A percentile compares a stretch with the other conserved stretches of the same genome.
Evolutionary conservation across 2,329 filamentous ascomycete species (phyloP).

Genomic region (Epichloe baconii): DNA sequence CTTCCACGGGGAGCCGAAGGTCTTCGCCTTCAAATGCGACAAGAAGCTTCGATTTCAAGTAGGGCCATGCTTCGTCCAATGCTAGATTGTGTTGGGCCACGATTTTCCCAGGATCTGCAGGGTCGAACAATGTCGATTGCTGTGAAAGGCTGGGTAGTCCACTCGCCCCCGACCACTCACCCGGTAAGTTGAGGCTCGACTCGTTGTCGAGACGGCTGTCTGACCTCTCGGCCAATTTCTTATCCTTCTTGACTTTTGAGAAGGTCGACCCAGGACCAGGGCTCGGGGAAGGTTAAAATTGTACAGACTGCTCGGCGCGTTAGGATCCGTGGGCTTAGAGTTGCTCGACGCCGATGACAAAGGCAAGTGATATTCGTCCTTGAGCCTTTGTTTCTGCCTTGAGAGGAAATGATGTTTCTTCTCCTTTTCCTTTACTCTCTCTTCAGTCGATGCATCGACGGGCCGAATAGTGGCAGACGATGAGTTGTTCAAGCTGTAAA

Average conservation of each 20-base stretch:
- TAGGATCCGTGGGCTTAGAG: conserved; percentile 62
- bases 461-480: conserved; percentile 67
- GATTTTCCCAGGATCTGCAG: conserved; percentile 40
- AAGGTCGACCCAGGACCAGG: conserved; percentile 57
- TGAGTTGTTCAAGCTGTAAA: conserved; percentile 65
- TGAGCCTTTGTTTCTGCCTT: conserved; percentile 66
- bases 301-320: conserved; percentile 62
- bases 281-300: conserved; percentile 65
- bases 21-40: conserved; percentile 75
- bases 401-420: conserved; percentile 72
- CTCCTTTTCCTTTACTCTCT: conserved; percentile 43
- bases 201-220: conserved; percentile 39
- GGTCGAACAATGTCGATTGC: conserved; percentile 35
- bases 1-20: conserved; percentile 65
- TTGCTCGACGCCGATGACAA: conserved; percentile 67
- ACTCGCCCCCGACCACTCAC: conserved; percentile 40
- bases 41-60: conserved; percentile 61
- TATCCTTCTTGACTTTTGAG: conserved; percentile 75
- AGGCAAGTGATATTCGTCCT: conserved; percentile 60
- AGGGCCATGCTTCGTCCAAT: conserved; percentile 70
- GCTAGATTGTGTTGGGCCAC: conserved; percentile 55
- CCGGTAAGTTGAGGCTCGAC: conserved; percentile 25
- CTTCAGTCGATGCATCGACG: conserved; percentile 34
- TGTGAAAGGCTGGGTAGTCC: conserved; percentile 34
- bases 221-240: conserved; percentile 60